A percentile compares a stretch with the other conserved stretches of the same genome.
These are phyloP conservation scores for Irpex lacteus DNA, from an alignment of 1,284 basidiomycete species.

Conservation along the genomic window DNA sequence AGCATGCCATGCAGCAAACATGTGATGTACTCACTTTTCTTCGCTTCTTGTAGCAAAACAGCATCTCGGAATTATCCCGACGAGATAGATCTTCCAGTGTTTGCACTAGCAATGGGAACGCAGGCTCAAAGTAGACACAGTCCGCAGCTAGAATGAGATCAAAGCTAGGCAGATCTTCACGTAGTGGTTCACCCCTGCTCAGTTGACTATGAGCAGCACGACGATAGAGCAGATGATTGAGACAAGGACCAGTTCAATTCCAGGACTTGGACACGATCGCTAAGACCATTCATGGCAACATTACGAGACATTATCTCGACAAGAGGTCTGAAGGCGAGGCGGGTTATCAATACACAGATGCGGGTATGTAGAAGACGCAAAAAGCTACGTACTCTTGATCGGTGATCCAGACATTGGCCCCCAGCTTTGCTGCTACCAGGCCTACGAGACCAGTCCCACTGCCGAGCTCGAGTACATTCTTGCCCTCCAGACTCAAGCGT, in stretches of 20 bases:
- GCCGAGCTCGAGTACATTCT: conserved; percentile 78
- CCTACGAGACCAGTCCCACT: conserved; percentile 91
- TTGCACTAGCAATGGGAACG: conserved; percentile 84
- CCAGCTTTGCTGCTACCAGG: conserved; percentile 73
- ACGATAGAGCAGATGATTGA: conserved; percentile 26
- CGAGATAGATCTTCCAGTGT: conserved; percentile 68
- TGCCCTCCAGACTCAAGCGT: conserved; percentile 52
- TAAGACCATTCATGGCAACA: conserved; percentile 60
- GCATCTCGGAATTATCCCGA: conserved; percentile 55
- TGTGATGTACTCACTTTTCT: conserved; percentile 63
- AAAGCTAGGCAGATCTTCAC: conserved; percentile 43
- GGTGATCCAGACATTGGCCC: conserved; percentile 73
- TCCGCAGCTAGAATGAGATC: conserved; percentile 85
- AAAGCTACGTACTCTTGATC: conserved; percentile 77
- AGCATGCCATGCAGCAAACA: conserved; percentile 1
- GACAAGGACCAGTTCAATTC: conserved; percentile 74
- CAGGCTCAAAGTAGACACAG: conserved; percentile 95
- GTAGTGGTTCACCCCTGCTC: conserved; percentile 53
- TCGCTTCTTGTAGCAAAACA: conserved; percentile 94
- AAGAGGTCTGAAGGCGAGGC: conserved; percentile 50
- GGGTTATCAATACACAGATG: no score
- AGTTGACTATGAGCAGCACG: conserved; percentile 19
- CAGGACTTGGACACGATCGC: conserved; percentile 48
- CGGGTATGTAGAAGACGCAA: no score
- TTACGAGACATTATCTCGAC: conserved; percentile 76